Evolutionary conservation across 2,329 filamentous ascomycete species (phyloP), one percentile per base, ranked within the genome.

Genomic region (Tetracladium maxilliforme): DNA sequence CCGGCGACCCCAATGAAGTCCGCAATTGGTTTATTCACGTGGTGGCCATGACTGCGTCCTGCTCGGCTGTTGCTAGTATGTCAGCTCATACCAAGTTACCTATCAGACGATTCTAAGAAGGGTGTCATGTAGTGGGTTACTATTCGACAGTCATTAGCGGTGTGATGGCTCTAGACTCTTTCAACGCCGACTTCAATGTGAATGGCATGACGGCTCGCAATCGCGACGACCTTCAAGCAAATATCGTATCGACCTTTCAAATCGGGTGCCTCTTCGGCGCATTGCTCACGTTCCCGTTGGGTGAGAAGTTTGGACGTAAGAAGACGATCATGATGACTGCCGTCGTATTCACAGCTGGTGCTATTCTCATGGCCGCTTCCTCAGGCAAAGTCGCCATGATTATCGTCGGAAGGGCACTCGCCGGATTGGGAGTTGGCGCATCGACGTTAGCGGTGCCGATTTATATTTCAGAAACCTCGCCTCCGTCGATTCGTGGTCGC

Each of bases 221-320:
- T n/a, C 43, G 59, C 10, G 49, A 14, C 8, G n/a, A 23, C 6
- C 49, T 64, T 17, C 64, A 60, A 34, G 52, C 62, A 29, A 73
- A 71, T 35, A 71, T 72, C 29, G 67, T 71, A 22, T 66, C 58
- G n/a, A 58, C 61, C 27, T 72, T 44, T 19, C 69, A 73, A 41
- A 69, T 66, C 8, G 69, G 69, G 23, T 68, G 67, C 16, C 72
- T 75, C 47, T 72, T 74, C 33, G 70, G 70, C 11, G 56, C 66
- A 3, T 49, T 69, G 25, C 52, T 64, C 27, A 61, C 31, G n/a
- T 55, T 49, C 30, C 48, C 47, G 8, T 42, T 57, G 17, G 49
- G 46, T 4, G 52, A 58, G 22, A 46, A 40, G 24, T 46, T 51
- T 28, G 54, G 55, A 10, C 45, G 56, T 10, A 52, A 48, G 29